phyloP scores from a whole-genome alignment of 2,329 filamentous ascomycete genomes.

The Drechslerella stenobrocha region DNA sequence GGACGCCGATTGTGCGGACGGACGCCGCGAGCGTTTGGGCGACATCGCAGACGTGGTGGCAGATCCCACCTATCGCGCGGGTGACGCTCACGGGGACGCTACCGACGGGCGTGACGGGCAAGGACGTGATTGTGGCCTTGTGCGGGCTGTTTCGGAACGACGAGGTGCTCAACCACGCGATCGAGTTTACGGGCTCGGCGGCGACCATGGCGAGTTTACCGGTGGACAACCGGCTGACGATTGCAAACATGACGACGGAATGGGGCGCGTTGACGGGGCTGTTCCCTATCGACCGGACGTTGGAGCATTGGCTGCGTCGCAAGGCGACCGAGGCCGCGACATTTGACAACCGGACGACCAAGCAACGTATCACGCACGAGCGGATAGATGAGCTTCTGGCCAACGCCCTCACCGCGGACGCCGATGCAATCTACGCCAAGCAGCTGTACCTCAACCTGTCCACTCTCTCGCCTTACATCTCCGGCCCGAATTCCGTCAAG shows the following conservation, averaged over 20 bases:
- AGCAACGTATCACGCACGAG: conserved; percentile 64
- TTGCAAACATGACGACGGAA: conserved; percentile 79
- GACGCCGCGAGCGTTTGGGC: conserved; percentile 86
- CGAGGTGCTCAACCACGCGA: conserved; percentile 85
- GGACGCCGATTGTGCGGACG: conserved; percentile 80
- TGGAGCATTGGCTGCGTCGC: conserved; percentile 72
- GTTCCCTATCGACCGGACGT: conserved; percentile 76
- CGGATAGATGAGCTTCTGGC: conserved; percentile 66
- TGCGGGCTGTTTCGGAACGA: conserved; percentile 83
- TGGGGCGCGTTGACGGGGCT: conserved; percentile 74
- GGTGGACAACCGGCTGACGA: conserved; percentile 73
- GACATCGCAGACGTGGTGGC: conserved; percentile 82
- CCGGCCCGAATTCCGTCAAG: conserved; percentile 90
- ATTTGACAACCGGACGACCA: conserved; percentile 54
- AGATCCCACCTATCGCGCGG: conserved; percentile 80
- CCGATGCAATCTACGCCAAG: conserved; percentile 78
- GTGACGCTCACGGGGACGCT: conserved; percentile 75
- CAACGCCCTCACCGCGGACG: conserved; percentile 60
- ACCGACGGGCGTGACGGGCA: conserved; percentile 80
- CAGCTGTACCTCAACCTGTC: conserved; percentile 78
- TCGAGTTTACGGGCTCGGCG: conserved; percentile 82
- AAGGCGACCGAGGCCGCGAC: conserved; percentile 64
- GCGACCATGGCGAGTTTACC: conserved; percentile 73
- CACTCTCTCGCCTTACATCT: conserved; percentile 78
- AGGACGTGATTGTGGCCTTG: conserved; percentile 89